A percentile compares a stretch with the other conserved stretches of the same genome.
These are phyloP conservation scores for Lunasporangiospora selenospora DNA, from an alignment of 192 early-diverging fungal genomes.

Conservation along the genomic window DNA sequence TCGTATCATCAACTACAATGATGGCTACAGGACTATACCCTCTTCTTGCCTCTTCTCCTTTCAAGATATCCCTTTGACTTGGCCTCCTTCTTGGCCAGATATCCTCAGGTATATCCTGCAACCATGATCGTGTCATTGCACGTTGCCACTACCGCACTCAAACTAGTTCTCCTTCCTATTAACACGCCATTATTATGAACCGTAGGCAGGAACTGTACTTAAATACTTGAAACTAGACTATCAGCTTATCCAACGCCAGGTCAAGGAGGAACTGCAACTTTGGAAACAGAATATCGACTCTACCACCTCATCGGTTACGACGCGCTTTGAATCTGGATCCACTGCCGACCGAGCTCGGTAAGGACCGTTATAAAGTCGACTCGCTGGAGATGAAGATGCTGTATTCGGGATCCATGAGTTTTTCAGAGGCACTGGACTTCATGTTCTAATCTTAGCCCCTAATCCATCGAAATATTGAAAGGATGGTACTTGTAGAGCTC, in stretches of 20 bases:
- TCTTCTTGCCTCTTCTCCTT: slow-evolving; percentile 22
- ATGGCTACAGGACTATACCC: slow-evolving; percentile 30
- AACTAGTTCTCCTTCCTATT: neutral
- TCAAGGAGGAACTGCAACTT: slow-evolving; percentile 39
- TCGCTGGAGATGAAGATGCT: no score
- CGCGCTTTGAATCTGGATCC: slow-evolving; percentile 23
- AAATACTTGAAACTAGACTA: slow-evolving; percentile 31
- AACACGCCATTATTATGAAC: no score
- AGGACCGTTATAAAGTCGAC: no score
- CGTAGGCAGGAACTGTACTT: slow-evolving; percentile 12
- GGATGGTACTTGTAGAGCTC: slow-evolving; percentile 26
- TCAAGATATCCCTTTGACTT: slow-evolving; percentile 15
- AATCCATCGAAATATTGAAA: no score
- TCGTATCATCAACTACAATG: neutral
- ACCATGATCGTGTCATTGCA: neutral
- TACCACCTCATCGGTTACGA: neutral
- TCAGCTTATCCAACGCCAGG: slow-evolving; percentile 31
- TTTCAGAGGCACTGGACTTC: no score
- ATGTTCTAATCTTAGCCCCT: no score
- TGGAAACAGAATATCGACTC: slow-evolving; percentile 14
- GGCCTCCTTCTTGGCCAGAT: slow-evolving; percentile 19
- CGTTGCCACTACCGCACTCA: neutral
- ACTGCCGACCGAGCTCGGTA: slow-evolving; percentile 40
- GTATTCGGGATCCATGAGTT: no score
- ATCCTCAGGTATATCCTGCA: slow-evolving; percentile 17